Evolutionary conservation across 768 basidiomycete genomes (phyloP).

Genomic region (Lentinula detonsa): DNA sequence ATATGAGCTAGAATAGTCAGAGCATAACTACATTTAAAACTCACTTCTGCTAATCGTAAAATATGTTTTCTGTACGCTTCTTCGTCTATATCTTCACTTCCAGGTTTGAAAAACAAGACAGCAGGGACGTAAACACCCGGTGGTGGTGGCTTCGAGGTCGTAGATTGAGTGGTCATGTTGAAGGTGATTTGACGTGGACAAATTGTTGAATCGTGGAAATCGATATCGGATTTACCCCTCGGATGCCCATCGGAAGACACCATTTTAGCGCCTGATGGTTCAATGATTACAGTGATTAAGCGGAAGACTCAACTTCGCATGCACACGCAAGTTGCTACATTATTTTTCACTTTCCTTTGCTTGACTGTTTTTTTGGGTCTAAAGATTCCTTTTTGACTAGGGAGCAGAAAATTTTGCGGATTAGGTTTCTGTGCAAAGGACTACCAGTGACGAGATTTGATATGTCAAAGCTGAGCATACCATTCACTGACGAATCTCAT

Average conservation of each 20-base stretch:
- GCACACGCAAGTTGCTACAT: too few relatives aligned
- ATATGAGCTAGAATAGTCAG: not conserved
- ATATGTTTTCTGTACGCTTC: constrained; percentile 63
- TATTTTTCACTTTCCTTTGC: too few relatives aligned
- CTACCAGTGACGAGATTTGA: too few relatives aligned
- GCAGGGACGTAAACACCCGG: constrained; percentile 75
- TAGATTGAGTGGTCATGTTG: not conserved
- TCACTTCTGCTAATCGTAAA: constrained; percentile 67
- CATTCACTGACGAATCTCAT: too few relatives aligned
- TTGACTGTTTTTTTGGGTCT: too few relatives aligned
- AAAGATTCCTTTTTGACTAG: too few relatives aligned
- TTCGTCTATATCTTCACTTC: constrained; percentile 66
- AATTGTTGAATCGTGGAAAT: not conserved
- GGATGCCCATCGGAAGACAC: not conserved
- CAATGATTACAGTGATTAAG: too few relatives aligned
- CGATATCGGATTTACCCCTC: not conserved
- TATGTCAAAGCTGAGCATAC: too few relatives aligned
- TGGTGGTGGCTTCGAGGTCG: constrained; percentile 30
- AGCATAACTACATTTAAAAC: not conserved
- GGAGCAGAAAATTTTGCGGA: too few relatives aligned
- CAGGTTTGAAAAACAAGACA: constrained; percentile 58
- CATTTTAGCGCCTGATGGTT: too few relatives aligned
- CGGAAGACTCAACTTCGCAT: too few relatives aligned
- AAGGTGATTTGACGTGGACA: not conserved
- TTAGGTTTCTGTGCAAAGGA: too few relatives aligned